A percentile compares a stretch with the other conserved stretches of the same genome.
phyloP scores from a whole-genome alignment of 495 filamentous ascomycete species.

The Bacidia gigantensis region DNA sequence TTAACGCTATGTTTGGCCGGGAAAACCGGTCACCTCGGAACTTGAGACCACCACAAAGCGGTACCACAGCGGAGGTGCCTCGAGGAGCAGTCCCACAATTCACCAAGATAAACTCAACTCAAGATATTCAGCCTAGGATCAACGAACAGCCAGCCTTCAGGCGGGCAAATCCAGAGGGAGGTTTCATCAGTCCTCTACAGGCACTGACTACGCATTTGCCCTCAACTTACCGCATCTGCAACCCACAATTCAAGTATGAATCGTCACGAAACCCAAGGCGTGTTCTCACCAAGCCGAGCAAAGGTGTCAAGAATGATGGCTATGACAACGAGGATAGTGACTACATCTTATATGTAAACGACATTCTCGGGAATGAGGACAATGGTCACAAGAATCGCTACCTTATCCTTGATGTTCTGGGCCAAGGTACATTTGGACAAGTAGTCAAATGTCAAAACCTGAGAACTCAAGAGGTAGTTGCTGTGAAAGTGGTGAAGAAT shows the following conservation, averaged over 20 bases:
- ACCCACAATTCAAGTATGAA: conserved; percentile 96
- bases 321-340: conserved; percentile 99
- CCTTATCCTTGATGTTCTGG: conserved; percentile 93
- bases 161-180: conserved; percentile 90
- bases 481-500: conserved; percentile 99
- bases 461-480: conserved; percentile 95
- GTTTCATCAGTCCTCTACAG: conserved; percentile 97
- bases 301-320: conserved; percentile 96
- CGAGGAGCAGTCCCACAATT: conserved; percentile 79
- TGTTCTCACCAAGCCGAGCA: conserved; percentile 98
- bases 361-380: conserved; percentile 95
- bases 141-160: conserved; percentile 82
- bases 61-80: conserved; percentile 33
- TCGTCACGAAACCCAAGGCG: conserved; percentile 94
- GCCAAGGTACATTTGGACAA: conserved; percentile 98
- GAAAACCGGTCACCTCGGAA: conserved; percentile 64
- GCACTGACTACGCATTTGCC: conserved; percentile 88
- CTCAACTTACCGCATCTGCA: conserved; percentile 95
- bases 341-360: conserved; percentile 98
- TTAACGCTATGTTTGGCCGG: conserved; percentile 56
- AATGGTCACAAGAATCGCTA: conserved; percentile 98
- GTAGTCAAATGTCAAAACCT: conserved; percentile 99
- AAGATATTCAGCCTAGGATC: conserved; percentile 68
- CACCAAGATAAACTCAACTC: conserved; percentile 53
- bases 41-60: conserved; percentile 30